Base-by-base conservation (phyloP, 2,329 filamentous ascomycete genomes). In the Sodiomyces alkalinus region DNA sequence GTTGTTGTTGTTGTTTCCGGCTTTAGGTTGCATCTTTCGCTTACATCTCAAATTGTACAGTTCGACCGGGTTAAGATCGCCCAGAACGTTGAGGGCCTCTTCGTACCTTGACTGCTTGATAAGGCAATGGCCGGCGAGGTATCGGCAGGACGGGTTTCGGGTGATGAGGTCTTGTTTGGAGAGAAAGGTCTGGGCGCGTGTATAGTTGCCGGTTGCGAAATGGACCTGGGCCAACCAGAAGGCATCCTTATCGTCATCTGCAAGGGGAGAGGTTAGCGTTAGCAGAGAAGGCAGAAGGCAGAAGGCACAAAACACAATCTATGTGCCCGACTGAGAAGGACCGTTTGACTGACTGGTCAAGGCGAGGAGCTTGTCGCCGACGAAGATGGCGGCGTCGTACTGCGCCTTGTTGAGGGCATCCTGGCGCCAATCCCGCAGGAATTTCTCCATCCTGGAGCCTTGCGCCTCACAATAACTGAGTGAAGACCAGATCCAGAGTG, bases 191-290 rank as follows among this genome's bases (percentile, higher is more conserved):
- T 93, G 77, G 3, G 90, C 86, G 43, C 90, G 80, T 7, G 80
- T 90, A 53, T 92, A 94, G 60, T 96, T 93, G 43, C 83, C 86
- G 27, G 83, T 90, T 28, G 78, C 80, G 56, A 96, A 98, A 55
- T 98, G 87, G 20, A 93, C 83, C 55, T 96, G 87, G n/a, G 90
- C 90, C 23, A 98, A 76, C 79, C 85, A 94, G 48, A 93, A 93
- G 22, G 86, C 87, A 51, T 98, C 90, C 39, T 82, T 77, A 45
- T 93, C 85, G 50, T 87, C 80, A 46, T 86, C 90, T 94, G 39
- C 7, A 16, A 10, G 17, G 22, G 15, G 23, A 8, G 15, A 15
- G 10, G 30, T 28, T 16, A 33, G 22, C 20, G 16, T 17, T 43
- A 34, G 20, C n/a, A 31, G 29, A 34, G 6, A 26, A 30, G 26